Evolutionary conservation across 805 yeast species (phyloP), one percentile per base, ranked within the genome.

Genomic region (Blastobotrys attinorum): DNA sequence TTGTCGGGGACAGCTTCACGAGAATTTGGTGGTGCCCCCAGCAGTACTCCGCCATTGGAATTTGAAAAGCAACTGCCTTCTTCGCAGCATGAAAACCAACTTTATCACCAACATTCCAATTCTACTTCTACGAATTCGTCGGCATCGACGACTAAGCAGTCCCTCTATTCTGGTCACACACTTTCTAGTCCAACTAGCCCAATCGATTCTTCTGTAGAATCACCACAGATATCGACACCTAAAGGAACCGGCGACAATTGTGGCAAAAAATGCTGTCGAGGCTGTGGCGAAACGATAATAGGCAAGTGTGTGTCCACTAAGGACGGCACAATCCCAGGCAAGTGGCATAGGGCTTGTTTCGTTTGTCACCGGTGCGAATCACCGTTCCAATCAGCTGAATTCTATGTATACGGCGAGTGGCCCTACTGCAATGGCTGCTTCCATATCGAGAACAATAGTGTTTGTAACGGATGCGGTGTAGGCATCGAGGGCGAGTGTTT

Each of bases 401-500:
- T 66, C 35, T 92, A 89, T 60, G 95, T 84, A 4, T 71, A 77
- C 34, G 69, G 79, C 25, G 95, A 90, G 63, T 57, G 67, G 47
- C 96, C 97, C 11, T 87, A 79, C 62, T 92, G 98, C 67, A 76
- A 77, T 49, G 62, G 64, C 29, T 95, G 90, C 57, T 77, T 72
- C 64, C 97, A 92, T 62, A 66, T 68, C 43, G 69, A 75, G 43
- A 92, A 90, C 60, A 76, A 79, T 39, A 81, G 95, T 0, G 59
- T 83, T 2, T 90, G 98, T 63, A 68, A 69, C 38, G 63, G 70
- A 13, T 90, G 98, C 62, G 69, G 73, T 10, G 53, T 55, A 3
- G 95, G 94, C 23, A 85, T 92, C 39, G 96, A 90, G 60, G 97
- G 97, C 3, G 78, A 77, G 59, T 90, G 97, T 61, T 71, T 90